These are phyloP conservation scores for Withania somnifera DNA, from an alignment of 305 asterid species.

Conservation along the genomic window DNA sequence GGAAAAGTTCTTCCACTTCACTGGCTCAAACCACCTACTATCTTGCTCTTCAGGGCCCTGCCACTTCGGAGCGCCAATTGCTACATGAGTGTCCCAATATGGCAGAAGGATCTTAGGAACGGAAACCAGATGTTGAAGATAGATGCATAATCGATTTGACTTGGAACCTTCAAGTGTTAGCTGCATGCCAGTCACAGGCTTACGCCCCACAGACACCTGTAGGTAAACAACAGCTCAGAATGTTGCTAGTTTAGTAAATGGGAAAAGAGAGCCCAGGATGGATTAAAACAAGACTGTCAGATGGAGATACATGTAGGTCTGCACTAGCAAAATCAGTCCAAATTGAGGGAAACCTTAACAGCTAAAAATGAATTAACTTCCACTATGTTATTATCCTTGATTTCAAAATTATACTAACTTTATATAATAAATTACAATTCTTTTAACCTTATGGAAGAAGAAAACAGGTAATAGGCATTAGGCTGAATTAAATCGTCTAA, in stretches of 20 bases:
- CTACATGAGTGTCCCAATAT: slow-evolving; percentile 63
- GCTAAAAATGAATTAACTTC: neutral
- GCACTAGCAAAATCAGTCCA: neutral
- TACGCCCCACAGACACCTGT: slow-evolving; percentile 79
- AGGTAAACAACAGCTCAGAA: neutral
- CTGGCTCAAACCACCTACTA: slow-evolving; percentile 79
- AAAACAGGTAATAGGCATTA: neutral
- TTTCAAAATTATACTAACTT: neutral
- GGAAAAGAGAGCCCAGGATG: neutral
- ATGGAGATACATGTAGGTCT: neutral
- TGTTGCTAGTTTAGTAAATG: neutral
- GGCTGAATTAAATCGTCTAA: neutral
- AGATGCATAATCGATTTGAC: slow-evolving; percentile 54
- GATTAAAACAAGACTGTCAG: neutral
- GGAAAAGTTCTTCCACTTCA: slow-evolving; percentile 78
- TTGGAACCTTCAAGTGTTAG: slow-evolving; percentile 61
- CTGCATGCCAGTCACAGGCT: slow-evolving; percentile 78
- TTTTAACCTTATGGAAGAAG: neutral
- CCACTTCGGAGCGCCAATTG: slow-evolving; percentile 88
- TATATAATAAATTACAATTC: neutral
- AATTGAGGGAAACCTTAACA: neutral
- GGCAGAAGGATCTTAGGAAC: slow-evolving; percentile 78
- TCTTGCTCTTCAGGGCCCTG: slow-evolving; percentile 90
- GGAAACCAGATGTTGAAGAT: slow-evolving; percentile 45
- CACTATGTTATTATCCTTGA: neutral